Base-by-base conservation (phyloP, 2,329 filamentous ascomycete species). In the Colletotrichum sp. region DNA sequence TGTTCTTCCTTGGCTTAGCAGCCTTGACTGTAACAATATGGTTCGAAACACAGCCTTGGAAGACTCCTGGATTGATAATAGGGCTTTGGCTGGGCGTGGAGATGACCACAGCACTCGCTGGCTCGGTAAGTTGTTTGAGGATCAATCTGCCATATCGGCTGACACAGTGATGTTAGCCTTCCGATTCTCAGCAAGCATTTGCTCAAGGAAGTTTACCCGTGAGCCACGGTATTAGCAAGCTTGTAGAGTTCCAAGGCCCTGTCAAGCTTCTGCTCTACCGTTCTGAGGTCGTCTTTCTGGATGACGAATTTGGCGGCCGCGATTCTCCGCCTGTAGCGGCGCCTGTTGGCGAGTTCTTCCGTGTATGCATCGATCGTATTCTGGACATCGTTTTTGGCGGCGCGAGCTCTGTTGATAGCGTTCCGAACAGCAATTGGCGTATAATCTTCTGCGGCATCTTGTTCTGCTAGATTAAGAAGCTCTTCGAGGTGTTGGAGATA, bases 41-140 rank as follows among this genome's bases (percentile, higher is more conserved):
- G 0, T 10, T 48, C 2, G 18, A 2, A 4, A 0, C 7, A 22
- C 2, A 22, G 3, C 44, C 6, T 48, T 2, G 0, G 18, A n/a
- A 2, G n/a, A 7, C 44, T 4, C 2, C n/a, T 22, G n/a, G 0
- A 5, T 48, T 10, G 0, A 48, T 3, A 3, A 5, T 13, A 13
- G n/a, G 44, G 44, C 44, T 22, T 4, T 48, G n/a, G 0, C 0
- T 22, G 3, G n/a, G 0, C 22, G n/a, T 0, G 0, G 44, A 48
- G n/a, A 22, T 8, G 44, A 8, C 5, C 4, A 13, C 0, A 0
- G 6, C 1, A 22, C 44, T 48, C 0, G n/a, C 3, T 3, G 44
- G 0, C 3, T 22, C 44, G 0, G n/a, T 3, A 1, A 22, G 10
- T 1, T 13, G 6, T 22, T 48, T 48, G n/a, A 4, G 3, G 6